Evolutionary conservation across 495 filamentous ascomycete species (phyloP), one percentile per base, ranked within the genome.

Genomic region (Jackrogersella multiformis): DNA sequence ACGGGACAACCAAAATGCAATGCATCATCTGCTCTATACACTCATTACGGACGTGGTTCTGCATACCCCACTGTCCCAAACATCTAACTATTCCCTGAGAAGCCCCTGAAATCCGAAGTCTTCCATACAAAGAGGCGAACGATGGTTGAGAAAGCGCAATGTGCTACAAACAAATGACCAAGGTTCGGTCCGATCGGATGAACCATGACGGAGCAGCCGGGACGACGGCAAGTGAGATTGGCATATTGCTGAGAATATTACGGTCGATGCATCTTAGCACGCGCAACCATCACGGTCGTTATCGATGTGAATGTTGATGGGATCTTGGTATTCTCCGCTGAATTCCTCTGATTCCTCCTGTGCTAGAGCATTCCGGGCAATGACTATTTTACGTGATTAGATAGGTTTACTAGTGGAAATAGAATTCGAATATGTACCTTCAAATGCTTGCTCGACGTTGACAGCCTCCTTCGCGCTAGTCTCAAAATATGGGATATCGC

Each of bases 381-480:
- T 98, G n/a, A 97, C 95, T 97, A 64, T 16, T 55, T 2, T 13
- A 69, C 35, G 13, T 51, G 10, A 15, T 71, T 71, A 67, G 59
- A 30, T 20, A 8, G 34, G 36, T 0, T 20, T 2, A n/a, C 24
- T 28, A 20, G 10, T 15, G 23, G 42, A 20, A 42, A 39, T 24
- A n/a, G 57, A 58, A 54, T 16, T 41, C 15, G 16, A 49, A 7
- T 16, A 16, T 82, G 66, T 78, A 97, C 94, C 92, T 84, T 98
- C 95, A 75, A 99, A 99, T 49, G 95, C 96, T 78, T 97, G 92
- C 81, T 99, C 95, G 12, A 99, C 95, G 70, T 98, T 97, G 74
- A 97, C 88, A 23, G 94, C 96, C 77, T 99, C 95, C 83, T 99
- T 99, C 35, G 95, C 95, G 79, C 94, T 97, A 5, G 95, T 98